Percentiles rank a stretch among this genome's conserved stretches.
Conservation (phyloP, 257 asterid species). For the Solanum raphanifolium region DNA sequence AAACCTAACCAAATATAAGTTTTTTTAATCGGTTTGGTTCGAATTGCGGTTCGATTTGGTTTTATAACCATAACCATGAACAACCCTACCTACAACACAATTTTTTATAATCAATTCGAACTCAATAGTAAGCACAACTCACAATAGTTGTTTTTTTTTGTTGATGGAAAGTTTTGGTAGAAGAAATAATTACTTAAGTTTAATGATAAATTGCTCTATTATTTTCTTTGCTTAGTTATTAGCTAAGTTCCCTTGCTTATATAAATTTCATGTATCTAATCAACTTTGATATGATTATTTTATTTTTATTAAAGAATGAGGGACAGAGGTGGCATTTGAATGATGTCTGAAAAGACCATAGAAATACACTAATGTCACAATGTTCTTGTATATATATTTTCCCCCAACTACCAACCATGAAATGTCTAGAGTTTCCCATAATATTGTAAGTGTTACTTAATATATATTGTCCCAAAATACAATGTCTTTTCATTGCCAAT, state of each 20-base stretch:
- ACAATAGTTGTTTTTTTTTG: background rate
- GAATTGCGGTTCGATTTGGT: too few relatives aligned
- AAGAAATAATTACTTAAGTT: background rate
- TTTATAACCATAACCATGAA: too few relatives aligned
- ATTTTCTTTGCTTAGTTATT: background rate
- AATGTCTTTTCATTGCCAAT: constrained; percentile 43
- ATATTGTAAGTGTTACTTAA: background rate
- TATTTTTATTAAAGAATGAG: background rate
- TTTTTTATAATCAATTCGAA: background rate
- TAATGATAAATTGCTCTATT: background rate
- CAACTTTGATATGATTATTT: background rate
- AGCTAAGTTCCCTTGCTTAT: background rate
- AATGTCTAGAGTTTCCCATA: constrained; percentile 8
- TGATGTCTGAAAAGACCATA: constrained; percentile 10
- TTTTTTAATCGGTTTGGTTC: too few relatives aligned
- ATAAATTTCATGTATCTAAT: background rate
- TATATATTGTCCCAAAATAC: constrained; percentile 24
- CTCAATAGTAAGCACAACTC: background rate
- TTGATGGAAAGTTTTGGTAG: background rate
- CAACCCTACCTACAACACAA: too few relatives aligned
- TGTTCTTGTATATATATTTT: constrained; percentile 24
- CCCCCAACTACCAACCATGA: constrained; percentile 40
- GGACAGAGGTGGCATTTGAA: background rate
- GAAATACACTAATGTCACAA: background rate
- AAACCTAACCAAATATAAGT: too few relatives aligned